These are phyloP conservation scores for Aspergillus homomorphus DNA, from an alignment of 495 filamentous ascomycete species.

Conservation along the genomic window DNA sequence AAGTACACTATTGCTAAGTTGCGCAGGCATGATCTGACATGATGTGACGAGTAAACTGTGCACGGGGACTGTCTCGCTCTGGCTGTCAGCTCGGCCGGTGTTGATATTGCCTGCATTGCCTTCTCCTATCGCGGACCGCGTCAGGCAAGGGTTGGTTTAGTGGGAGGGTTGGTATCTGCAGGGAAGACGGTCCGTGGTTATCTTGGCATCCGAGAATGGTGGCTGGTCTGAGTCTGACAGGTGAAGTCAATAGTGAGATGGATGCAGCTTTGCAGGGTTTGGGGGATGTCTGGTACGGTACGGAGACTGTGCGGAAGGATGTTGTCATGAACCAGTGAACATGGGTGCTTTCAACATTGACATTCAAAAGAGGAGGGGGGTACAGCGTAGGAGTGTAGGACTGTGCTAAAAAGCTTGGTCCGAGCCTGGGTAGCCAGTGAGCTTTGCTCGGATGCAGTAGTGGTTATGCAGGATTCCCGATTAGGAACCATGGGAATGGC, in stretches of 20 bases:
- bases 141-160: neutral
- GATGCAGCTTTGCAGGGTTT: too few relatives aligned
- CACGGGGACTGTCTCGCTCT: neutral
- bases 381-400: neutral
- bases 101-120: neutral
- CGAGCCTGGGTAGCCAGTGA: neutral
- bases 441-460: neutral
- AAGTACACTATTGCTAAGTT: neutral
- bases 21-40: neutral
- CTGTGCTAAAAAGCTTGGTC: conserved; percentile 11
- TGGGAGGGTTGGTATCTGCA: neutral
- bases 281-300: neutral
- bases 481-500: neutral
- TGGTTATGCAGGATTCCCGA: neutral
- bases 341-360: neutral
- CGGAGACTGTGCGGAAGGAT: too few relatives aligned
- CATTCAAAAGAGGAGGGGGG: neutral
- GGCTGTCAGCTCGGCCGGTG: neutral
- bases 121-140: neutral
- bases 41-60: neutral
- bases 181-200: neutral
- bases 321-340: too few relatives aligned
- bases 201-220: neutral
- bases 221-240: neutral
- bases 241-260: neutral